Conservation (phyloP, 352 stramenopile genomes). For the Phytophthora nicotianae region DNA sequence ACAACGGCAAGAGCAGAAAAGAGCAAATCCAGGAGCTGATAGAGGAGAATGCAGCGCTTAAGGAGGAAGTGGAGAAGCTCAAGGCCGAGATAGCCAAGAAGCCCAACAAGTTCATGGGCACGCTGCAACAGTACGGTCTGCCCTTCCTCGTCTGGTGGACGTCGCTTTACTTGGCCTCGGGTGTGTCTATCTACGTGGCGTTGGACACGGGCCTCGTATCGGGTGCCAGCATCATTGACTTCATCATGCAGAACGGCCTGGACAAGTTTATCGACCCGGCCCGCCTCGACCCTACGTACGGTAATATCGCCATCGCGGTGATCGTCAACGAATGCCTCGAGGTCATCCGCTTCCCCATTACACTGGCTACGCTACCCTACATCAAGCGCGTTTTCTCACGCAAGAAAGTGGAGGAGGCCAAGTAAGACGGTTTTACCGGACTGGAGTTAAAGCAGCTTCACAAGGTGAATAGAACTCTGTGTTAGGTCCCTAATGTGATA, state of each 20-base stretch:
- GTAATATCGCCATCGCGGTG: slow-evolving; percentile 86
- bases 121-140: slow-evolving; percentile 85
- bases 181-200: slow-evolving; percentile 78
- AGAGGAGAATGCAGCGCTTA: slow-evolving; percentile 72
- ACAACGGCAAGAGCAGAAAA: slow-evolving; percentile 38
- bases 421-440: slow-evolving; percentile 25
- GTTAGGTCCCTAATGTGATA: not conserved
- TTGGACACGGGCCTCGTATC: slow-evolving; percentile 74
- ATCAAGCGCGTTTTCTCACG: slow-evolving; percentile 74
- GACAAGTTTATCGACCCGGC: slow-evolving; percentile 79
- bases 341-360: slow-evolving; percentile 86
- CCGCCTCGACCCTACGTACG: slow-evolving; percentile 82
- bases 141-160: slow-evolving; percentile 88
- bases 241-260: slow-evolving; percentile 81
- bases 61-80: slow-evolving; percentile 71
- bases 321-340: slow-evolving; percentile 89
- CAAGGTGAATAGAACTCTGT: slow-evolving; percentile 21
- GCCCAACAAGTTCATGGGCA: slow-evolving; percentile 74
- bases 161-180: slow-evolving; percentile 72
- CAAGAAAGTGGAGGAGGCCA: slow-evolving; percentile 40
- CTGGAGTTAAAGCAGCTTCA: slow-evolving; percentile 9
- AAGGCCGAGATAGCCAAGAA: slow-evolving; percentile 59
- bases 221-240: slow-evolving; percentile 81
- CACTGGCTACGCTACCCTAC: slow-evolving; percentile 79
- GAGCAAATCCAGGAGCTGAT: slow-evolving; percentile 79